Percentiles rank a stretch among this genome's conserved stretches.
These are phyloP conservation scores for Dictyophora rubrovolvata DNA, from an alignment of 768 basidiomycete species.

Conservation along the genomic window DNA sequence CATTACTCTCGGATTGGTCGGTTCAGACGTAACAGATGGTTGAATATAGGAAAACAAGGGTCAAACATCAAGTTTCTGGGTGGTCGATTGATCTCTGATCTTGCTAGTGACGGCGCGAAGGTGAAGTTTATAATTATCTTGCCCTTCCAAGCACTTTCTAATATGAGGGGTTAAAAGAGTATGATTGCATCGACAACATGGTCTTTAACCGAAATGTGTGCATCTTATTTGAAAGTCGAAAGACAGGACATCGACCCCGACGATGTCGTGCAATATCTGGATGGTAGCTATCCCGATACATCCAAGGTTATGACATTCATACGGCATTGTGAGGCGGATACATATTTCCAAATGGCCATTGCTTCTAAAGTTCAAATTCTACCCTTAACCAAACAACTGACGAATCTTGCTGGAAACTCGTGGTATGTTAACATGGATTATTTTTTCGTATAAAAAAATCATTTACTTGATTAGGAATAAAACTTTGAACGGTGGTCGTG, in stretches of 20 bases:
- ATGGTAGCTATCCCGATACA: conserved; percentile 67
- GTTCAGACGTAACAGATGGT: conserved; percentile 76
- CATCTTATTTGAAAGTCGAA: conserved; percentile 73
- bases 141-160: neutral
- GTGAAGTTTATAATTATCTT: conserved; percentile 28
- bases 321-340: conserved; percentile 89
- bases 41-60: conserved; percentile 69
- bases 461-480: conserved; percentile 64
- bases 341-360: conserved; percentile 96
- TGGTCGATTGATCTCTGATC: conserved; percentile 83
- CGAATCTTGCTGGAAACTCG: conserved; percentile 91
- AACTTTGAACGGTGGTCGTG: conserved; percentile 92
- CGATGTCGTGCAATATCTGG: conserved; percentile 86
- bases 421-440: conserved; percentile 46
- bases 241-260: conserved; percentile 94
- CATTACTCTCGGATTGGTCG: conserved; percentile 93
- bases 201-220: conserved; percentile 97
- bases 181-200: conserved; percentile 98
- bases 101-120: conserved; percentile 91
- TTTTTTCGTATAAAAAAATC: neutral
- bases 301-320: conserved; percentile 80
- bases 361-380: conserved; percentile 88
- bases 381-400: conserved; percentile 86
- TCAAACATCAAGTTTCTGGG: conserved; percentile 74
- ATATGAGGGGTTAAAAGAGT: conserved; percentile 36